A percentile compares a stretch with the other conserved stretches of the same genome.
These are phyloP conservation scores for Penicillium sp. DNA, from an alignment of 2,329 filamentous ascomycete species.

Conservation along the genomic window DNA sequence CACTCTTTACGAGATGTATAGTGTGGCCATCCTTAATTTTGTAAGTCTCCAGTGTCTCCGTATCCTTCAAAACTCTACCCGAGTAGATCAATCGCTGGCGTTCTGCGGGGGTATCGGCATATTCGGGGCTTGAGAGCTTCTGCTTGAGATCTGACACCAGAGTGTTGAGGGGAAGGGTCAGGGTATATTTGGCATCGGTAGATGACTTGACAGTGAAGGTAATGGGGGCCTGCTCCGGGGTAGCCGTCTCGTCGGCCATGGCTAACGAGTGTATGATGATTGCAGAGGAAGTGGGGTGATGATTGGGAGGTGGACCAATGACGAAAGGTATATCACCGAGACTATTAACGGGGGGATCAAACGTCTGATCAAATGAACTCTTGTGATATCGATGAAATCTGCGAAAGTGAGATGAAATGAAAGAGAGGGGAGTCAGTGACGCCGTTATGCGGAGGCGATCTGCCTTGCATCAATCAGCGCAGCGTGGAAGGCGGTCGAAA, in stretches of 20 bases:
- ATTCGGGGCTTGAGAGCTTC: conserved; percentile 76
- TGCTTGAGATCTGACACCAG: conserved; percentile 84
- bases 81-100: conserved; percentile 96
- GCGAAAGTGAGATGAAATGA: not conserved
- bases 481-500: conserved; percentile 39
- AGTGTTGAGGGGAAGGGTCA: conserved; percentile 74
- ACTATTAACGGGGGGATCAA: not conserved
- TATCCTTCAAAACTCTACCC: conserved; percentile 92
- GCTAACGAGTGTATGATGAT: conserved; percentile 13
- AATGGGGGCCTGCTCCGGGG: conserved; percentile 68
- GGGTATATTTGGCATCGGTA: conserved; percentile 76
- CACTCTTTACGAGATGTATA: conserved; percentile 93
- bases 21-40: conserved; percentile 97
- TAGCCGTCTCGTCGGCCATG: conserved; percentile 42
- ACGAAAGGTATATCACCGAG: not conserved
- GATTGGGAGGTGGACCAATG: conserved; percentile 3
- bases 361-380: not conserved
- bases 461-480: conserved; percentile 17
- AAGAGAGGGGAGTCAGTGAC: not conserved
- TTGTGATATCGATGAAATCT: not conserved
- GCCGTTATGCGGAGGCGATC: conserved; percentile 5
- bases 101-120: conserved; percentile 81
- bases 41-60: conserved; percentile 77
- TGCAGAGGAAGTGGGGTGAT: conserved; percentile 13
- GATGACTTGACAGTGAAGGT: conserved; percentile 98